These are phyloP conservation scores for Tritrichomonas foetus DNA, from an alignment of 208 protist genomes.

Conservation along the genomic window DNA sequence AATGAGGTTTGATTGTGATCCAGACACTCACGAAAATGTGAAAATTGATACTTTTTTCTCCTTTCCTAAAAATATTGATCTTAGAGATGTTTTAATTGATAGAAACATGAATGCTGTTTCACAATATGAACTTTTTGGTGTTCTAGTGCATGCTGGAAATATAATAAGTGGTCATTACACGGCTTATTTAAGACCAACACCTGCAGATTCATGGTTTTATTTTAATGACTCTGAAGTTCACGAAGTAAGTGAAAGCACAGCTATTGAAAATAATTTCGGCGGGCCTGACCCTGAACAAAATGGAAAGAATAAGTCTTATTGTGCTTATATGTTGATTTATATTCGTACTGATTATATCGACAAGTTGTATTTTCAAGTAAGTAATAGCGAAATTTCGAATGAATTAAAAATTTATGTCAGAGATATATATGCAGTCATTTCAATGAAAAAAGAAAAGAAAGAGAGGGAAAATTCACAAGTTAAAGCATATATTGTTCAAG, in stretches of 20 bases:
- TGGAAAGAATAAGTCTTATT: background rate
- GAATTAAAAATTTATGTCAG: background rate
- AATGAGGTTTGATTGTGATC: background rate
- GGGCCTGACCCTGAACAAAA: background rate
- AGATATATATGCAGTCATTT: background rate
- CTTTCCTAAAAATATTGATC: slow-evolving; percentile 18
- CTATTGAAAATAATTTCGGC: background rate
- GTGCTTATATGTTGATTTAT: slow-evolving; percentile 4
- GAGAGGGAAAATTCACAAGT: background rate
- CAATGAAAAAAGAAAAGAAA: background rate
- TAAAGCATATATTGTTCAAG: background rate
- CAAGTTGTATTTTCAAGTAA: background rate
- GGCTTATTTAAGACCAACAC: background rate
- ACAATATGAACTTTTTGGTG: slow-evolving; percentile 25
- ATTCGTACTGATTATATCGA: background rate
- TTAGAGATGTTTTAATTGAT: slow-evolving; percentile 36
- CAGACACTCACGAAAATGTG: background rate
- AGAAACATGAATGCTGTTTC: background rate
- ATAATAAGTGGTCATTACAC: slow-evolving; percentile 14
- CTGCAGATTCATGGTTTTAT: background rate
- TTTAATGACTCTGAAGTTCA: slow-evolving; percentile 8
- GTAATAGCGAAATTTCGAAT: background rate
- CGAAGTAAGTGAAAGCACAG: background rate
- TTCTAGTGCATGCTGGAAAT: background rate
- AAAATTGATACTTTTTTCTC: slow-evolving; percentile 61